phyloP scores from a whole-genome alignment of 148 eudicot species.

The Oxyria digyna region DNA sequence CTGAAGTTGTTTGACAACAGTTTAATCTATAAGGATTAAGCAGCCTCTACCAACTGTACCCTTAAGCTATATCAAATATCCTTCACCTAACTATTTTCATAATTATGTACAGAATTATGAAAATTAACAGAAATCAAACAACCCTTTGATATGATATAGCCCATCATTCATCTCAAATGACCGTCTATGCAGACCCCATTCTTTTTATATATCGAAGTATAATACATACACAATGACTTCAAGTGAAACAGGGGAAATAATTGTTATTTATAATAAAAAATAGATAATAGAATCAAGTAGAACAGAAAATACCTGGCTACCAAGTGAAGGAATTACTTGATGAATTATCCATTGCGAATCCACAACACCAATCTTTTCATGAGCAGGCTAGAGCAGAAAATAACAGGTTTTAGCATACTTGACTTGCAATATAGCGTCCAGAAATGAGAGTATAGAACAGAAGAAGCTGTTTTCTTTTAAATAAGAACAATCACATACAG shows the following conservation, averaged over 20 bases:
- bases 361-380: slow-evolving; percentile 55
- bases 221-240: neutral
- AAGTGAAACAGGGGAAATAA: neutral
- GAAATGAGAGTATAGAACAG: neutral
- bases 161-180: neutral
- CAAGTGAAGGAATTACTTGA: slow-evolving; percentile 45
- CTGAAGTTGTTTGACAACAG: too few species aligned
- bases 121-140: neutral
- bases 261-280: neutral
- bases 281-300: neutral
- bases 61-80: too few species aligned
- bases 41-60: too few species aligned
- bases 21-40: too few species aligned
- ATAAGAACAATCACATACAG: neutral
- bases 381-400: slow-evolving; percentile 35
- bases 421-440: neutral
- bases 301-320: slow-evolving; percentile 25
- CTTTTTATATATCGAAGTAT: neutral
- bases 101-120: too few species aligned
- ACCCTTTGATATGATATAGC: too few species aligned
- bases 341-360: slow-evolving; percentile 51
- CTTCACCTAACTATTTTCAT: too few species aligned
- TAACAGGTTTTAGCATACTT: neutral
- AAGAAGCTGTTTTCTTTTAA: neutral
- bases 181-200: neutral